Base-by-base conservation (phyloP, 139 green algal genomes). In the Chlamydomonas sphaeroides region DNA sequence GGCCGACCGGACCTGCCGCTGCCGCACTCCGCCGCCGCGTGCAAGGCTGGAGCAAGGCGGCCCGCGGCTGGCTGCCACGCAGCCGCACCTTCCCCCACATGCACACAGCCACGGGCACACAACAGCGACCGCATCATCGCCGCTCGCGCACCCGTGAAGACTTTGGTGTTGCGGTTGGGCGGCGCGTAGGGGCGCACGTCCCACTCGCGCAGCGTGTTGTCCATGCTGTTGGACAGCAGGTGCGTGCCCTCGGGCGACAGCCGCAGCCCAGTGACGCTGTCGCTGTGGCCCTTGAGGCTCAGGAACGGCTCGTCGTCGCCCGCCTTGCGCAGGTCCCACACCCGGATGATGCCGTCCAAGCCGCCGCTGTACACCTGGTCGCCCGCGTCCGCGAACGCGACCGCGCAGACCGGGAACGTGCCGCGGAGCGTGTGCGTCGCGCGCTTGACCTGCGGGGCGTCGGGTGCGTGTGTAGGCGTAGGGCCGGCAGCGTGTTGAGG, bases 221-320 rank as follows among this genome's bases (percentile, higher is more conserved):
- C 97, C 94, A 98, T 98, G n/a, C 87, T 78, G 89, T 99, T 99
- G 35, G 88, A 96, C 1, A 99, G 93, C 79, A 99, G 89, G 89
- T 97, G 92, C 17, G 83, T 89, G 66, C 95, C 97, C 42, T 97
- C 94, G 26, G 95, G 93, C 56, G 85, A 95, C n/a, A 98, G 32
- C 23, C 80, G 48, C 79, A 98, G 89, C 38, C 96, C 96, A 26
- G 97, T 98, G 62, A 98, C 80, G 20, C 85, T 95, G 87, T 97
- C 89, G 25, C 76, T 87, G 80, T 97, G 94, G 2, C 94, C 94
- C 78, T 82, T 77, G 41, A 98, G 86, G 14, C 65, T 93, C 75
- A 98, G 86, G 7, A 45, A 33, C 21, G 88, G 66, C 59, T 87
- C 90, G 25, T 89, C 90, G n/a, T 89, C 89, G 32, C 89, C 91